Evolutionary conservation across 805 yeast genomes (phyloP), one percentile per base, ranked within the genome.

Genomic region (Starmerella sp.): DNA sequence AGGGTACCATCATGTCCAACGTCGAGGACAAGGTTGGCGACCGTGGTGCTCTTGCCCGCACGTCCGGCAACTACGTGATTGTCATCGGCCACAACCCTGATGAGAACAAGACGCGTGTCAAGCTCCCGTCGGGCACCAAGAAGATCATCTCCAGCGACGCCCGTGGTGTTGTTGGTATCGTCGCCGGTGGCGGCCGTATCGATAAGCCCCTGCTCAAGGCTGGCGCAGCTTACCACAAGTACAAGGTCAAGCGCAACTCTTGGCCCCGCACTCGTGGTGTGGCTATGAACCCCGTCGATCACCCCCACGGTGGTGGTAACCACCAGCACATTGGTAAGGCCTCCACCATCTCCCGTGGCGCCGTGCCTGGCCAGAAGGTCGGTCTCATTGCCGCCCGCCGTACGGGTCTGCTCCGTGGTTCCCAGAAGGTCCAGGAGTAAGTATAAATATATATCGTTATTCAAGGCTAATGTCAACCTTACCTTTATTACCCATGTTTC

Each of bases 261-360:
- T 93, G 97, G 97, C 98, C 98, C 80, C 90, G 88, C 86, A 93
- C 97, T 74, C 89, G 97, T 83, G 98, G 97, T 91, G 97, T 91
- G 75, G 98, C 98, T 76, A 91, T 93, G 98, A 91, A 91, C 82
- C 97, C 97, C 77, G 98, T 91, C 77, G 98, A 91, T 77, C 98
- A 91, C 83, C 98, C 98, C 77, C 98, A 91, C 78, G 98, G 98
- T 87, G 97, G 98, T 91, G 98, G 98, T 91, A 90, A 90, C 96
- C 97, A 91, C 80, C 97, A 91, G 83, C 97, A 91, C 78, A 91
- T 90, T 81, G 97, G 97, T 89, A 91, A 91, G 84, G 97, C 97
- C 73, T 91, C 97, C 71, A 91, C 97, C 73, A 91, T 91, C 72
- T 84, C 95, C 69, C 88, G 97, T 86, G 95, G 95, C 78, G 97